These are phyloP conservation scores for Gloeopeniophorella convolvens DNA, from an alignment of 768 basidiomycete species.

Conservation along the genomic window DNA sequence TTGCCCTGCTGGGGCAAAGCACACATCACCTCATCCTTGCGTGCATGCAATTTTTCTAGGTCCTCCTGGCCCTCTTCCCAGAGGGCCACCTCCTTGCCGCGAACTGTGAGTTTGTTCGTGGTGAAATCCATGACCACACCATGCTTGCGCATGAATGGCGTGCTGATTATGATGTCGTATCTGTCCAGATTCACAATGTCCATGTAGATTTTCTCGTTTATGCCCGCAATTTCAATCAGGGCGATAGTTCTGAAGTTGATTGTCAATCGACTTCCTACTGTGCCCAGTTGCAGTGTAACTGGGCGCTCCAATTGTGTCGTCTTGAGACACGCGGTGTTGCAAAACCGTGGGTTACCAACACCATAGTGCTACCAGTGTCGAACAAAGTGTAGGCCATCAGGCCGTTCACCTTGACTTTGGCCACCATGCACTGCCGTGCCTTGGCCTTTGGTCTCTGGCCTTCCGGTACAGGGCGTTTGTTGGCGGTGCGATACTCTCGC, in stretches of 20 bases:
- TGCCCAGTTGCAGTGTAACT: conserved; percentile 34
- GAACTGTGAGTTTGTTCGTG: not conserved
- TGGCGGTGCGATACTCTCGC: too few relatives aligned
- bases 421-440: too few relatives aligned
- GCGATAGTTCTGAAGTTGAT: conserved; percentile 28
- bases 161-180: conserved; percentile 30
- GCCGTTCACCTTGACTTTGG: too few relatives aligned
- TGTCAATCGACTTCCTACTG: conserved; percentile 35
- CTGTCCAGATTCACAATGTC: conserved; percentile 26
- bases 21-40: too few relatives aligned
- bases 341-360: too few relatives aligned
- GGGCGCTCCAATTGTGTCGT: conserved; percentile 26
- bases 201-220: conserved; percentile 31
- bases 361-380: too few relatives aligned
- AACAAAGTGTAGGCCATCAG: too few relatives aligned
- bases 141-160: conserved; percentile 29
- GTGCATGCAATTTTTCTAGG: too few relatives aligned
- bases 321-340: conserved; percentile 19
- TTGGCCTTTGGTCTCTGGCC: too few relatives aligned
- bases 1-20: too few relatives aligned
- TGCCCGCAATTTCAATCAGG: too few relatives aligned
- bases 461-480: too few relatives aligned
- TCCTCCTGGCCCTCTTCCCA: conserved; percentile 24
- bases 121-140: not conserved
- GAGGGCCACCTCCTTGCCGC: not conserved